These are phyloP conservation scores for Coniochaeta hoffmannii DNA, from an alignment of 2,329 filamentous ascomycete genomes.

Conservation along the genomic window DNA sequence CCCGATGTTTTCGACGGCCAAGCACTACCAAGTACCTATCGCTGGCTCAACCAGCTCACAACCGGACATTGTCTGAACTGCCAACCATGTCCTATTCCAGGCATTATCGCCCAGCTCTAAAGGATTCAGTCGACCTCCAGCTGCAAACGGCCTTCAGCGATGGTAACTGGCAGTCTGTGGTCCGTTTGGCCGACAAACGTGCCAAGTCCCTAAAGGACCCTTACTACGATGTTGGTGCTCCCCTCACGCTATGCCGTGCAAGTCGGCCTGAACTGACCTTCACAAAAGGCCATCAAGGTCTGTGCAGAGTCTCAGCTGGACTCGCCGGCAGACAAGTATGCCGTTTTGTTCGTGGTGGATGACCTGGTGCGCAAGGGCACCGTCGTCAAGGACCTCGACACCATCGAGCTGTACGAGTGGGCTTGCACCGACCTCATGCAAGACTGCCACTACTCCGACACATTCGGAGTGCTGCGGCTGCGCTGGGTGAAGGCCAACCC, in stretches of 20 bases:
- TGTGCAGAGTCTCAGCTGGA: constrained; percentile 47
- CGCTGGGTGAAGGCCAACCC: constrained; percentile 46
- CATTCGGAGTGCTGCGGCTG: constrained; percentile 40
- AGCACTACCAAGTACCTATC: not conserved
- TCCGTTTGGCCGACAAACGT: constrained; percentile 45
- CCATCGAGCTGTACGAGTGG: constrained; percentile 48
- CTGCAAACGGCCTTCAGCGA: constrained; percentile 48
- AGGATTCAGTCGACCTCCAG: constrained; percentile 44
- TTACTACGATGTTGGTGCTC: constrained; percentile 45
- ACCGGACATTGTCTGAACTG: not conserved
- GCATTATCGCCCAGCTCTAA: constrained; percentile 30
- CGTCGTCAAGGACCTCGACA: constrained; percentile 39
- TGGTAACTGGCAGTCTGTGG: constrained; percentile 43
- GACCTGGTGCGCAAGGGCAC: constrained; percentile 38
- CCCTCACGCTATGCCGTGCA: not conserved
- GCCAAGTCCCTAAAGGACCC: constrained; percentile 41
- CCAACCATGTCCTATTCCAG: constrained; percentile 12
- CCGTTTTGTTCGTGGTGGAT: constrained; percentile 35
- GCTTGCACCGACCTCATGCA: constrained; percentile 31
- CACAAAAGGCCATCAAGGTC: constrained; percentile 34
- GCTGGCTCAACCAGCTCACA: not conserved
- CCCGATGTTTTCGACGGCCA: not conserved
- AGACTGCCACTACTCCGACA: constrained; percentile 35
- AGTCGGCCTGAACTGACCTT: not conserved
- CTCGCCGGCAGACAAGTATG: constrained; percentile 35